Conservation (phyloP, 768 basidiomycete genomes). For the Hygrocybe coccinea region DNA sequence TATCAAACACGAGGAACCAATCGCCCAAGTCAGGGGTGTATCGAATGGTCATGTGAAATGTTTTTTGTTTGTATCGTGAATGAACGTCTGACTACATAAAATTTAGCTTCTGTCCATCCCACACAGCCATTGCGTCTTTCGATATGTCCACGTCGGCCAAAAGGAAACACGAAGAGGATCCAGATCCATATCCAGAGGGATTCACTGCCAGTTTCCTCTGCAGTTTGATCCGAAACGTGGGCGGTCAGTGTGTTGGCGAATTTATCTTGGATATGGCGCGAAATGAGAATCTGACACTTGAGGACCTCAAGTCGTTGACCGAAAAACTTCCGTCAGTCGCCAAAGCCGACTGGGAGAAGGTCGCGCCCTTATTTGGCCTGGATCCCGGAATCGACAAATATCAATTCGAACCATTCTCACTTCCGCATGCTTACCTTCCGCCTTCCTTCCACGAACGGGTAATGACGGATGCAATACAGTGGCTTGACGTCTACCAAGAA, state of each 20-base stretch:
- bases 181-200: neutral
- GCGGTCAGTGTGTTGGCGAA: neutral
- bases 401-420: neutral
- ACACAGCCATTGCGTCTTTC: too few species aligned
- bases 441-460: slow-evolving; percentile 2
- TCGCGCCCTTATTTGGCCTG: neutral
- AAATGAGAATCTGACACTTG: neutral
- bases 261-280: slow-evolving; percentile 1
- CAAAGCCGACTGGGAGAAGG: neutral
- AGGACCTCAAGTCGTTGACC: neutral
- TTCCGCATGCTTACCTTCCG: slow-evolving; percentile 1
- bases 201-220: neutral
- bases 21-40: too few species aligned
- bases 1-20: too few species aligned
- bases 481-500: slow-evolving; percentile 1
- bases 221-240: neutral
- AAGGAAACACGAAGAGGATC: neutral
- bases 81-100: too few species aligned
- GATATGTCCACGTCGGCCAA: neutral
- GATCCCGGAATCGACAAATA: neutral
- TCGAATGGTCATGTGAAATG: too few species aligned
- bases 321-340: neutral
- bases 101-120: too few species aligned
- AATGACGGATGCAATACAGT: neutral
- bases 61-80: too few species aligned